A percentile compares a stretch with the other conserved stretches of the same genome.
Conservation (phyloP, 352 stramenopile genomes). For the Globisporangium parvum region DNA sequence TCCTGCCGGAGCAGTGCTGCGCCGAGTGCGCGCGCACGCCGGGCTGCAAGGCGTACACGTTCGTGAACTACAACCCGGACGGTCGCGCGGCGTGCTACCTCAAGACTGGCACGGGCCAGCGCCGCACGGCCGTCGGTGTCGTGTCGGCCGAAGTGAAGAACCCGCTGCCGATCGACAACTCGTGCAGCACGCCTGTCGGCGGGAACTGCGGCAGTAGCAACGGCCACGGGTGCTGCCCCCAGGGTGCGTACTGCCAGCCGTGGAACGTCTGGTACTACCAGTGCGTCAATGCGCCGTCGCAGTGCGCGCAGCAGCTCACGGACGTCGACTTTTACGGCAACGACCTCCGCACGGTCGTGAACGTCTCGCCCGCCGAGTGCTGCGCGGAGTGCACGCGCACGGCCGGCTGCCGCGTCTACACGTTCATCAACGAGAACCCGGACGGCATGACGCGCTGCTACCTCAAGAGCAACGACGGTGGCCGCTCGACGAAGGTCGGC, state of each 20-base stretch:
- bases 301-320: slow-evolving; percentile 30
- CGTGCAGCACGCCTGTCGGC: slow-evolving; percentile 15
- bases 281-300: slow-evolving; percentile 23
- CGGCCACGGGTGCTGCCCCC: slow-evolving; percentile 21
- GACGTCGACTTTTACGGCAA: slow-evolving; percentile 40
- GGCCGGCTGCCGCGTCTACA: slow-evolving; percentile 35
- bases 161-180: slow-evolving; percentile 1
- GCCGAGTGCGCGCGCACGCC: slow-evolving; percentile 7
- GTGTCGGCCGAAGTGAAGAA: slow-evolving; percentile 9
- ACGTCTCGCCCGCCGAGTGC: slow-evolving; percentile 22
- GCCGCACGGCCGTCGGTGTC: not conserved
- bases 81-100: slow-evolving; percentile 9
- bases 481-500: not conserved
- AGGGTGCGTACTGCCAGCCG: slow-evolving; percentile 33
- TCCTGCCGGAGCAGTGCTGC: slow-evolving; percentile 25
- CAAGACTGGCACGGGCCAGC: slow-evolving; percentile 5
- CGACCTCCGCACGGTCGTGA: slow-evolving; percentile 26
- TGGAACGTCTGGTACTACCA: slow-evolving; percentile 36
- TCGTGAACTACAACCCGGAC: slow-evolving; percentile 24
- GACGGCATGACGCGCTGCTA: slow-evolving; percentile 25
- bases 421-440: slow-evolving; percentile 33
- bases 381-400: slow-evolving; percentile 36
- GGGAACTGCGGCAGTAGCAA: slow-evolving; percentile 13
- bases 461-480: slow-evolving; percentile 21
- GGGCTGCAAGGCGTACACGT: slow-evolving; percentile 53